phyloP scores from a whole-genome alignment of 768 basidiomycete genomes.

The Tephrocybe sp. region DNA sequence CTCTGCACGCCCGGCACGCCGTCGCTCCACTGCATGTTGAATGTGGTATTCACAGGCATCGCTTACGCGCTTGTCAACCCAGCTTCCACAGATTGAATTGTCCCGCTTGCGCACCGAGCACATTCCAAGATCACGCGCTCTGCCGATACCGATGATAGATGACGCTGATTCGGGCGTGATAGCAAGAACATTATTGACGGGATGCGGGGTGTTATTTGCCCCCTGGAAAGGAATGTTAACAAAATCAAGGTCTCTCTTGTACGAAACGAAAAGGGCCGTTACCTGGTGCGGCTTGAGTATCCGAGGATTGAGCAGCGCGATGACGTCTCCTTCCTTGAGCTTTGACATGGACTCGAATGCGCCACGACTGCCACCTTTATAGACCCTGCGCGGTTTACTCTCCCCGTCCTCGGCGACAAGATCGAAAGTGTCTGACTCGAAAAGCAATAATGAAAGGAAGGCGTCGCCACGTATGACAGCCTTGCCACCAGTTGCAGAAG shows the following conservation, averaged over 20 bases:
- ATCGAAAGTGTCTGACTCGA: constrained; percentile 81
- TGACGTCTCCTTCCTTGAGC: constrained; percentile 84
- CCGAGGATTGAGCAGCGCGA: constrained; percentile 86
- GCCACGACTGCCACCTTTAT: constrained; percentile 88
- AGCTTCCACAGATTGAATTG: constrained; percentile 78
- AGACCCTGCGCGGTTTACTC: constrained; percentile 57
- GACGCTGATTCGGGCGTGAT: constrained; percentile 82
- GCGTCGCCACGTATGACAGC: constrained; percentile 78
- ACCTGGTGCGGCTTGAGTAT: constrained; percentile 88
- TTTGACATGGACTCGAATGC: constrained; percentile 90
- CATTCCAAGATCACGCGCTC: constrained; percentile 83
- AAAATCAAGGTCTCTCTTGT: no score
- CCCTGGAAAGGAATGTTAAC: constrained; percentile 28
- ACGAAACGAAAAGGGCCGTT: no score
- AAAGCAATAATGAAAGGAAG: constrained; percentile 77
- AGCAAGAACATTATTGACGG: constrained; percentile 79
- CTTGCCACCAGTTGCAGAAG: constrained; percentile 56
- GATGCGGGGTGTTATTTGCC: constrained; percentile 63
- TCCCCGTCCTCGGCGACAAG: constrained; percentile 51
- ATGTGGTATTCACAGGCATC: constrained; percentile 94
- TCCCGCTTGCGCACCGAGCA: constrained; percentile 79
- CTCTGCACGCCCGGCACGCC: constrained; percentile 78
- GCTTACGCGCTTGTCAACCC: constrained; percentile 88
- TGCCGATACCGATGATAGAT: constrained; percentile 83
- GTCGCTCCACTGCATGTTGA: constrained; percentile 73